These are phyloP conservation scores for Calonectria leucothoes DNA, from an alignment of 2,329 filamentous ascomycete species.

Conservation along the genomic window DNA sequence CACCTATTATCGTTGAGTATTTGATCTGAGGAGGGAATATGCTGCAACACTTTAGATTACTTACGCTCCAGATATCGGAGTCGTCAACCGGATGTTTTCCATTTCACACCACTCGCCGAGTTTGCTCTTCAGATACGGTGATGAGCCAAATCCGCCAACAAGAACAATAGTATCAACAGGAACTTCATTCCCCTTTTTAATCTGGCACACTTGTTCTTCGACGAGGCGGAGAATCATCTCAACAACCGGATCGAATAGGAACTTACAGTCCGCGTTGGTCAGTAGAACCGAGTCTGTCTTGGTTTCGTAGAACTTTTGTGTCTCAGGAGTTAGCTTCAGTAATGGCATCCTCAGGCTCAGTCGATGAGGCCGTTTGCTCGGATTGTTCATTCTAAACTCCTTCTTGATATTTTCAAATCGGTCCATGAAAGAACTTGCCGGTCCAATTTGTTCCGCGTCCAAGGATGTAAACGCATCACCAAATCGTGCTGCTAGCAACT, in stretches of 20 bases:
- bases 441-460: slow-evolving; percentile 14
- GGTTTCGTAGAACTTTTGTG: slow-evolving; percentile 8
- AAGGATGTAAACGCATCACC: slow-evolving; percentile 20
- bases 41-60: too few species aligned
- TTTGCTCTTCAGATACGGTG: slow-evolving; percentile 11
- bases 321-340: not conserved
- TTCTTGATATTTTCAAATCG: slow-evolving; percentile 28
- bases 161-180: slow-evolving; percentile 11
- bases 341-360: not conserved
- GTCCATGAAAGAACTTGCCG: slow-evolving; percentile 30
- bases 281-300: not conserved
- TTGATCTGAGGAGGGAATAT: too few species aligned
- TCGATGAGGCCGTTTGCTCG: slow-evolving; percentile 13
- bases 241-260: slow-evolving; percentile 11
- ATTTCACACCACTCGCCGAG: not conserved
- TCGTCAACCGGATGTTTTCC: not conserved
- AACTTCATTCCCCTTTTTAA: not conserved
- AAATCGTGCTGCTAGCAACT: slow-evolving; percentile 19
- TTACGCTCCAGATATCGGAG: slow-evolving; percentile 7
- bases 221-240: not conserved
- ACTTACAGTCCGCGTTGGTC: slow-evolving; percentile 10
- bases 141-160: slow-evolving; percentile 18
- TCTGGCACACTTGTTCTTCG: slow-evolving; percentile 6
- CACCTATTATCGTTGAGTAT: not conserved
- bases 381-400: slow-evolving; percentile 26